phyloP scores from a whole-genome alignment of 2,329 filamentous ascomycete species.

The Sordariomycetes sp. region DNA sequence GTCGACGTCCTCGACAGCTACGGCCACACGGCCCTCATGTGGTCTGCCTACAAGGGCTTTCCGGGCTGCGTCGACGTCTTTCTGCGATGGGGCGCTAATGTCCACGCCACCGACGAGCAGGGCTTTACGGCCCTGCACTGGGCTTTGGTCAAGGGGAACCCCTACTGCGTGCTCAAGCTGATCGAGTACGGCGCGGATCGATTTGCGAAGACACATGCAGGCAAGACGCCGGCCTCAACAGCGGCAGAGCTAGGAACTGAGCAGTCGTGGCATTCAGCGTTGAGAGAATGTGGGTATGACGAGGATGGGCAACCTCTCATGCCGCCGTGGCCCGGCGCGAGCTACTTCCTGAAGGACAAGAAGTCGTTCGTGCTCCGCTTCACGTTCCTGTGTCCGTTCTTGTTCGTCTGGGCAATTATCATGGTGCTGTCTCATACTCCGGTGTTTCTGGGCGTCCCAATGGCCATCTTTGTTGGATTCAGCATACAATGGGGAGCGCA shows the following conservation, averaged over 20 bases:
- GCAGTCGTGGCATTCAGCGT: slow-evolving; percentile 70
- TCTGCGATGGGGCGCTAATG: slow-evolving; percentile 88
- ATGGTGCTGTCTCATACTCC: slow-evolving; percentile 65
- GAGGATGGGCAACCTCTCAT: slow-evolving; percentile 63
- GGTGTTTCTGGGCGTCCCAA: slow-evolving; percentile 66
- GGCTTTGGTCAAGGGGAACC: slow-evolving; percentile 89
- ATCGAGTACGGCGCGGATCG: slow-evolving; percentile 93
- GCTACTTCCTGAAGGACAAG: slow-evolving; percentile 67
- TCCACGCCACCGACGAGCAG: slow-evolving; percentile 82
- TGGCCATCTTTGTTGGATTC: slow-evolving; percentile 57
- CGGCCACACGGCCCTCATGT: slow-evolving; percentile 94
- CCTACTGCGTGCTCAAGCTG: slow-evolving; percentile 83
- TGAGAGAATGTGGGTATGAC: slow-evolving; percentile 78
- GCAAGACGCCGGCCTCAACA: slow-evolving; percentile 81
- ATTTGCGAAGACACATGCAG: slow-evolving; percentile 79
- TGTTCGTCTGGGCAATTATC: slow-evolving; percentile 62
- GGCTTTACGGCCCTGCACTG: slow-evolving; percentile 94
- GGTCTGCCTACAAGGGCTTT: slow-evolving; percentile 97
- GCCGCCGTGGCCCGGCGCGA: slow-evolving; percentile 63
- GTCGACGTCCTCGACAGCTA: slow-evolving; percentile 85
- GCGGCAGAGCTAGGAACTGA: slow-evolving; percentile 85
- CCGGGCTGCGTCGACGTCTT: slow-evolving; percentile 88
- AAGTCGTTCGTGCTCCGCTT: slow-evolving; percentile 73
- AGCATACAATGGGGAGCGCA: slow-evolving; percentile 69
- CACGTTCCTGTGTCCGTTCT: slow-evolving; percentile 81